Evolutionary conservation across 1,139 yeast genomes (phyloP).

Genomic region (Arxiozyma slooffiae): DNA sequence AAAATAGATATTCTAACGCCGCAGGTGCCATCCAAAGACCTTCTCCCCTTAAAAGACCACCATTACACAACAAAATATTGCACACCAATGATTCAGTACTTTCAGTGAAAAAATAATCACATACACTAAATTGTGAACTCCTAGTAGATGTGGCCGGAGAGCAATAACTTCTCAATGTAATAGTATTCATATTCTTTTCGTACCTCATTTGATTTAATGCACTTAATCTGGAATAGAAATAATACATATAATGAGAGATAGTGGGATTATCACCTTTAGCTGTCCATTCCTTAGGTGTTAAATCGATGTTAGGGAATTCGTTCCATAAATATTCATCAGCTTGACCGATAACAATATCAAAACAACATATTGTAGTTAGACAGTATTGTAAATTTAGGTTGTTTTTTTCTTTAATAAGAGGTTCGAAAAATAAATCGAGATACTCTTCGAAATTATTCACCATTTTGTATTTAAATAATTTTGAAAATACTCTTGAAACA

Average conservation of each 20-base stretch:
- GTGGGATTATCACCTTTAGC: constrained; percentile 28
- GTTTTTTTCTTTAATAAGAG: constrained; percentile 14
- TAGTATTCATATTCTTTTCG: constrained; percentile 13
- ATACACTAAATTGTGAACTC: constrained; percentile 23
- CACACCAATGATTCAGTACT: constrained; percentile 20
- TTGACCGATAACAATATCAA: constrained; percentile 22
- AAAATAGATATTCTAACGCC: constrained; percentile 16
- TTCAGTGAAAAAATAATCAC: constrained; percentile 14
- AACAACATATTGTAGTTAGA: constrained; percentile 18
- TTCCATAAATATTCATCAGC: constrained; percentile 26
- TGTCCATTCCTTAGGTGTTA: constrained; percentile 19
- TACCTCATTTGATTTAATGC: constrained; percentile 14
- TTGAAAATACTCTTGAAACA: constrained; percentile 20
- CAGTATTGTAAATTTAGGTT: constrained; percentile 17
- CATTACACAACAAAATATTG: constrained; percentile 19
- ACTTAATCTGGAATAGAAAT: constrained; percentile 15
- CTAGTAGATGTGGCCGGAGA: constrained; percentile 17
- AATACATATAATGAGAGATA: constrained; percentile 26
- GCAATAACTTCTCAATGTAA: constrained; percentile 21
- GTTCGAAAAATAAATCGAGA: constrained; percentile 21
- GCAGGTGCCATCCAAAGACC: constrained; percentile 18
- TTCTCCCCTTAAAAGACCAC: constrained; percentile 21
- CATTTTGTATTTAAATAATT: constrained; percentile 11
- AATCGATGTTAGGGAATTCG: constrained; percentile 15
- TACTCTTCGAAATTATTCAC: constrained; percentile 21